phyloP scores from a whole-genome alignment of 2,329 filamentous ascomycete species.

The Sarocladium strictum region DNA sequence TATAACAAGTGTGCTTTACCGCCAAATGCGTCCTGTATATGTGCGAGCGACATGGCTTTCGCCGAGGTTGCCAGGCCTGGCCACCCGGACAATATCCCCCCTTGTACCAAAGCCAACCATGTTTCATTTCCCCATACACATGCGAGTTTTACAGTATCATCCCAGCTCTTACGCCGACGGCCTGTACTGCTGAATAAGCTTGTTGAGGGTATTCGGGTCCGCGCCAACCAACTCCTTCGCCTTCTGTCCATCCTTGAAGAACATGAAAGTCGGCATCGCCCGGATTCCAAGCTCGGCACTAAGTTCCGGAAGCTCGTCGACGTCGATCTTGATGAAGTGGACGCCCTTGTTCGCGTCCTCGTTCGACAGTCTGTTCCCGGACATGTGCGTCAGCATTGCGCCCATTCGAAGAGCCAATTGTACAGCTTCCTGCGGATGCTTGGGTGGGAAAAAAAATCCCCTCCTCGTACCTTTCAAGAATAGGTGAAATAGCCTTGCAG shows the following conservation, averaged over 20 bases:
- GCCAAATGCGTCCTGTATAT: no score
- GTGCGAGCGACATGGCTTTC: no score
- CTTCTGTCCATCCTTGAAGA: slow-evolving; percentile 78
- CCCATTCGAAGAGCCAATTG: not conserved
- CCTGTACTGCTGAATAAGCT: not conserved
- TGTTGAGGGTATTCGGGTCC: slow-evolving; percentile 60
- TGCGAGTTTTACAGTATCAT: no score
- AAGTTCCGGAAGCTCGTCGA: slow-evolving; percentile 73
- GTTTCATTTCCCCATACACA: no score
- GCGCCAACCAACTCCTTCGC: slow-evolving; percentile 71
- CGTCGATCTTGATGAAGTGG: slow-evolving; percentile 85
- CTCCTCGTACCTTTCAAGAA: slow-evolving; percentile 39
- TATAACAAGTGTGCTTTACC: no score
- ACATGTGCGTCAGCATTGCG: not conserved
- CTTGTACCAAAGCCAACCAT: no score
- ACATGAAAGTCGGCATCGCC: slow-evolving; percentile 87
- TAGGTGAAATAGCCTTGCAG: slow-evolving; percentile 84
- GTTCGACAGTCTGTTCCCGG: slow-evolving; percentile 18
- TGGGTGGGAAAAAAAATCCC: not conserved
- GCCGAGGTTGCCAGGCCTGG: no score
- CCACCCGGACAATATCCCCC: no score
- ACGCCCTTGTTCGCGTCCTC: slow-evolving; percentile 47
- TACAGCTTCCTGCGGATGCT: not conserved
- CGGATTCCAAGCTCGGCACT: slow-evolving; percentile 72
- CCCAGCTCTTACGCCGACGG: not conserved